These are phyloP conservation scores for Rhodocollybia butyracea DNA, from an alignment of 768 basidiomycete genomes.

Conservation along the genomic window DNA sequence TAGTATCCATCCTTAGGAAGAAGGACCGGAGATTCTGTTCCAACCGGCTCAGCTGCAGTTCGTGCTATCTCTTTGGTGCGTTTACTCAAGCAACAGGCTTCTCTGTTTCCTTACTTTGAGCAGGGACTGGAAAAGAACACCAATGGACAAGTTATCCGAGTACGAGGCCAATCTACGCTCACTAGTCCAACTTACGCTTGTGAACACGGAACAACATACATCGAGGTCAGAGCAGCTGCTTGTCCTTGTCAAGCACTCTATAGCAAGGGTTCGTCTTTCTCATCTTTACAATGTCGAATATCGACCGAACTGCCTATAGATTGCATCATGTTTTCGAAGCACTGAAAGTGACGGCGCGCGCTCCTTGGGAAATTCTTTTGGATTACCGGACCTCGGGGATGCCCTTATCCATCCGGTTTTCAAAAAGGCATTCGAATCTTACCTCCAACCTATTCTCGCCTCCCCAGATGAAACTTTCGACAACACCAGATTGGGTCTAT, in stretches of 20 bases:
- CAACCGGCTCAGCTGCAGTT: conserved; percentile 38
- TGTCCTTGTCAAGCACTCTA: conserved; percentile 35
- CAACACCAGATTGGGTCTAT: conserved; percentile 24
- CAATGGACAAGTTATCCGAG: conserved; percentile 35
- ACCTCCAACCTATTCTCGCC: conserved; percentile 24
- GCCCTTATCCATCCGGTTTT: conserved; percentile 26
- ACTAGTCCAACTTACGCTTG: conserved; percentile 31
- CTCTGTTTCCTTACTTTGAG: not conserved
- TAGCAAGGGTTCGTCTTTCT: conserved; percentile 36
- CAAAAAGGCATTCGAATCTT: conserved; percentile 26
- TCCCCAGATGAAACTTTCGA: conserved; percentile 11
- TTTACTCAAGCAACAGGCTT: not conserved
- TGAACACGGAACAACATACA: conserved; percentile 35
- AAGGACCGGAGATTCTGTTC: conserved; percentile 31
- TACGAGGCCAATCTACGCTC: conserved; percentile 37
- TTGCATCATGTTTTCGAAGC: conserved; percentile 41
- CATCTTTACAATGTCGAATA: not conserved
- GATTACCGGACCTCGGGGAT: conserved; percentile 11
- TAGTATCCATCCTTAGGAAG: conserved; percentile 4
- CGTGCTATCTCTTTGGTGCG: conserved; percentile 40
- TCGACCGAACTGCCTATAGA: conserved; percentile 23
- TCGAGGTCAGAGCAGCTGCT: conserved; percentile 42
- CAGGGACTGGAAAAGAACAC: conserved; percentile 40
- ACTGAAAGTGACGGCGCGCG: not conserved
- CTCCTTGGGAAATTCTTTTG: too few relatives aligned